Percentiles rank a stretch among this genome's conserved stretches.
Evolutionary conservation across 768 basidiomycete species (phyloP).

Genomic region (Coprinellus micaceus): DNA sequence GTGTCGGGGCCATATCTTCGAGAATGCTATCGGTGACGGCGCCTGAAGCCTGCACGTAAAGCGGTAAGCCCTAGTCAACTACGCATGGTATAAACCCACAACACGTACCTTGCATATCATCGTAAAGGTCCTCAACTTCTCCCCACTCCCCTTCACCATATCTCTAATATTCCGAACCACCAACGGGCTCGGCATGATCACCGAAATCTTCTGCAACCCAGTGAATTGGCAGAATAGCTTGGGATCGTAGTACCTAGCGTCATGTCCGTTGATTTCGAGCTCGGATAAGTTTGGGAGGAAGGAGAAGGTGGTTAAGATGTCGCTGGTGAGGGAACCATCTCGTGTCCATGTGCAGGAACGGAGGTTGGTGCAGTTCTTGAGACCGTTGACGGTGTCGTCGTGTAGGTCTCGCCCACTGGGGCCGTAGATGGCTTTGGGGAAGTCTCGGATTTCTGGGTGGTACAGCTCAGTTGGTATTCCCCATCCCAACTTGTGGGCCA

Average conservation of each 20-base stretch:
- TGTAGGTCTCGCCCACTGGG: too few relatives aligned
- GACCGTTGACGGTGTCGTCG: constrained; percentile 33
- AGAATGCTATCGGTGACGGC: constrained; percentile 58
- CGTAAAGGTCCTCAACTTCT: constrained; percentile 52
- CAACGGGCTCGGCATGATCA: constrained; percentile 69
- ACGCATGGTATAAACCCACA: neutral
- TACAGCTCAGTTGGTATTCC: neutral
- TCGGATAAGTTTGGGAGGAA: constrained; percentile 41
- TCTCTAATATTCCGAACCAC: constrained; percentile 47
- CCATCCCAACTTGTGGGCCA: neutral
- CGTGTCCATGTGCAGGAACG: constrained; percentile 74
- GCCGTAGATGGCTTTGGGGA: constrained; percentile 50
- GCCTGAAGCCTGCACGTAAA: constrained; percentile 43
- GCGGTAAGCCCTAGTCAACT: neutral
- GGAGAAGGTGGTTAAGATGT: constrained; percentile 52
- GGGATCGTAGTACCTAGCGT: constrained; percentile 54
- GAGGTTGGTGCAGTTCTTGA: constrained; percentile 61
- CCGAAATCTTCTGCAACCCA: constrained; percentile 50
- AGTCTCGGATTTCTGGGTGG: constrained; percentile 65
- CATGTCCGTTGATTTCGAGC: constrained; percentile 71
- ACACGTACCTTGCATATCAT: constrained; percentile 64
- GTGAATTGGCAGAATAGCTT: constrained; percentile 45
- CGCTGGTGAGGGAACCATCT: constrained; percentile 65
- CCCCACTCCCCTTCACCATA: constrained; percentile 48
- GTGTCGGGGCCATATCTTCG: constrained; percentile 42